Percentiles rank a stretch among this genome's conserved stretches.
These are phyloP conservation scores for Fusarium nurragi DNA, from an alignment of 2,329 filamentous ascomycete genomes.

Conservation along the genomic window DNA sequence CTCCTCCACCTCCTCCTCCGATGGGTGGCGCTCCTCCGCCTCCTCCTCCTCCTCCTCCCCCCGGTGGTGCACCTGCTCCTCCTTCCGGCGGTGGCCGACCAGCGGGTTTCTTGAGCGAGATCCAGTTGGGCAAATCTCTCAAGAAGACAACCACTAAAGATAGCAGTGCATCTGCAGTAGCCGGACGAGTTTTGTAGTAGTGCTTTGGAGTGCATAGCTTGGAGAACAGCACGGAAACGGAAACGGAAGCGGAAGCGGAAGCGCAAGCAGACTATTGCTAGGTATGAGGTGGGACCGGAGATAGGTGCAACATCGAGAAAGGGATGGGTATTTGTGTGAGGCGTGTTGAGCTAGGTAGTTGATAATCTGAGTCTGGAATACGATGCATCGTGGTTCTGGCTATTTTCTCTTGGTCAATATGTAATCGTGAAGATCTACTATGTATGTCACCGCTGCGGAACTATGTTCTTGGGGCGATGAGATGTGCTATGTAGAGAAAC, in stretches of 20 bases:
- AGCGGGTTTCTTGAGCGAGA: conserved; percentile 79
- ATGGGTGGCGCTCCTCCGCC: conserved; percentile 48
- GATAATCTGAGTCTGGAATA: conserved; percentile 27
- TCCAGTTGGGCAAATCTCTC: conserved; percentile 79
- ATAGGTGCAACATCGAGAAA: conserved; percentile 11
- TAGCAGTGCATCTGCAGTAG: conserved; percentile 74
- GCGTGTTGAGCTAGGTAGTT: conserved; percentile 18
- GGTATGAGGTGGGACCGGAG: conserved; percentile 10
- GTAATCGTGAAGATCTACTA: conserved; percentile 19
- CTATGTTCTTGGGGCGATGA: background rate
- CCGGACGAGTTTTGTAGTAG: conserved; percentile 77
- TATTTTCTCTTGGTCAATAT: conserved; percentile 14
- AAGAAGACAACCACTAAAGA: conserved; percentile 93
- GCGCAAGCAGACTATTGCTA: background rate
- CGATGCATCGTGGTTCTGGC: conserved; percentile 13
- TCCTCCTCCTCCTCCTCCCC: conserved; percentile 54
- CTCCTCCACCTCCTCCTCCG: conserved; percentile 54
- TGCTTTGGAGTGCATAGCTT: conserved; percentile 1
- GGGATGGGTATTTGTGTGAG: conserved; percentile 10
- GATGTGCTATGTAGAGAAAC: conserved; percentile 10
- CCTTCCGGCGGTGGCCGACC: conserved; percentile 63
- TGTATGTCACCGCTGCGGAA: background rate
- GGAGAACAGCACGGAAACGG: background rate
- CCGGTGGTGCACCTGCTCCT: conserved; percentile 53
- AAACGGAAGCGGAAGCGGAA: background rate